Base-by-base conservation (phyloP, 495 filamentous ascomycete species). In the Aspergillus hancockii region DNA sequence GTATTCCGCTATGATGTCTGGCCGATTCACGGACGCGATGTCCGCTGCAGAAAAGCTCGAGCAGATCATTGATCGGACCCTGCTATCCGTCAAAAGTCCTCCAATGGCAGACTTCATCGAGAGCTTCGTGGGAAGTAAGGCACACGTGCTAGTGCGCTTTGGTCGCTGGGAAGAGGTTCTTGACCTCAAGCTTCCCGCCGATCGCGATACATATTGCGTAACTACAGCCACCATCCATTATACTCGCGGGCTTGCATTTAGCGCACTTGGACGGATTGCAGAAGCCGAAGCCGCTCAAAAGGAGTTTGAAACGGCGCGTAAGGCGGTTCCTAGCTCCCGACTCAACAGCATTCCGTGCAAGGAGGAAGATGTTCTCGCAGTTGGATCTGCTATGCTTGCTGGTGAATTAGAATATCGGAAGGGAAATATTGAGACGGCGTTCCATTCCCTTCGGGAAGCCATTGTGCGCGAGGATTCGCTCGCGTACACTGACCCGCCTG, bases 71-170 rank as follows among this genome's bases (percentile, higher is more conserved):
- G 73, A 85, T 0, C 83, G 85, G 28, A 72, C 76, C 0, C 60
- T 90, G 2, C 76, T 90, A 0, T 79, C 81, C 3, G 72, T 85
- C 23, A 60, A 80, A 55, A 83, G 81, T 0, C 85, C 87, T 0
- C 83, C 85, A 3, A 84, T 90, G 83, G 85, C 84, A 0, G 83
- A 88, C 64, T 88, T 85, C 85, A 63, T 88, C 2, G 87, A 90
- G 63, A 75, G 74, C 0, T 88, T 87, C 63, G 57, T 83, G 21
- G 74, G 75, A 2, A 79, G 85, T 69, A 75, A 84, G 3, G 68
- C 85, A 5, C 86, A 89, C 63, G 81, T 83, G 1, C 66, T 86
- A n/a, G 77, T 89, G 30, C 83, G 86, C 1, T 89, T 89, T 41
- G 86, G 86, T 0, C 72, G 65, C 19, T 88, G 85, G 85, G 59